Evolutionary conservation across 805 yeast species (phyloP), one percentile per base, ranked within the genome.

Genomic region (Lipomyces orientalis): DNA sequence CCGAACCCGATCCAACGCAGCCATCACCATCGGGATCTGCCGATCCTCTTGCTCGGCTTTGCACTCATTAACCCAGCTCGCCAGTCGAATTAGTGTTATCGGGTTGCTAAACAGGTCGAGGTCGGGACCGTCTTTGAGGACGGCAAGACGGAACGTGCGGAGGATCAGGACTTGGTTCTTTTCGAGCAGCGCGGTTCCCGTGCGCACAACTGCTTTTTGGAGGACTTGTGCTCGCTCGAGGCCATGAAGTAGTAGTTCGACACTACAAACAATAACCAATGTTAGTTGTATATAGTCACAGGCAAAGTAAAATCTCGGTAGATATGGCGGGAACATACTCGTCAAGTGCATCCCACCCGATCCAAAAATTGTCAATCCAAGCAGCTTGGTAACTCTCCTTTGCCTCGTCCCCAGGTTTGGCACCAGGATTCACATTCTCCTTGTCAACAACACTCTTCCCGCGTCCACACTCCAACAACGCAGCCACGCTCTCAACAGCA

Each of bases 171-270:
- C 85, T 74, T 89, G 82, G 69, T 88, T 86, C 73, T 94, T 88
- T 74, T 95, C 98, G 69, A 95, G 82, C 14, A 94, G 84, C n/a
- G 94, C 91, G 77, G 90, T 90, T 1, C 98, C 97, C 0, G 97
- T 90, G 61, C 88, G 84, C 75, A 94, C 95, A 1, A 95, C 87
- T 7, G 91, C 87, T 72, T 88, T 88, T 76, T 95, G 99, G 68
- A 91, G 86, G 35, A 82, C 75, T 75, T 91, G 91, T n/a, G 98
- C 98, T 72, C 87, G 87, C 49, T 86, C 87, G n/a, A 93, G 79
- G 1, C 99, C 99, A 63, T 86, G 85, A 33, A 82, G 75, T 12
- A 92, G 81, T 8, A 85, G 75, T 29, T 87, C 88, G 69, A 85
- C 83, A 37, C 72, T 69, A 14, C 31, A n/a, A n/a, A n/a, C 39